Base-by-base conservation (phyloP, 2,329 filamentous ascomycete species). In the Emergomyces orientalis region DNA sequence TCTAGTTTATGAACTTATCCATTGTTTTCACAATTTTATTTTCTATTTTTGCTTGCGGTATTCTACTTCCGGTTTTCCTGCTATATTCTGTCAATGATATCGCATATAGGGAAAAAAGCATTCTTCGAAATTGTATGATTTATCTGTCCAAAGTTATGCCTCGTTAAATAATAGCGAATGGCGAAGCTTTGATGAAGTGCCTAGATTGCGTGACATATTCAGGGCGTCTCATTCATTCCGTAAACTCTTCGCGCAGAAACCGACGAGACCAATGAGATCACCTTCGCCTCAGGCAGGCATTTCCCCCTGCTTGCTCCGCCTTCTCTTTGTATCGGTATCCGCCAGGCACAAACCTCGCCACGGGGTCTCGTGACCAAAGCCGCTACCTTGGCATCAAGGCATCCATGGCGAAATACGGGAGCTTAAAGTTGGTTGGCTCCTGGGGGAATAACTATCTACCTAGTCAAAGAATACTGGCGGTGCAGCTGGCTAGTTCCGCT, bases 311-410 rank as follows among this genome's bases (percentile, higher is more conserved):
- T 27, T n/a, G 37, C 56, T 43, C 39, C 13, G 56, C n/a, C 37
- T 27, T 45, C 39, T 32, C 3, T 27, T 14, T 27, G 11, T 30
- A 19, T n/a, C n/a, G 22, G 25, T 5, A 7, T 25, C 32, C n/a
- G 55, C 22, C 56, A 43, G 56, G 37, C 56, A 58, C 39, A 37
- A 58, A 58, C 37, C 37, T 58, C 56, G 37, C 56, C 56, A 57
- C n/a, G n/a, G 9, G 27, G 13, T 54, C 49, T 54, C 49, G 49
- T 30, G 49, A 54, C 39, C 25, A 8, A 6, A 30, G n/a, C 22
- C 34, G 49, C 49, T 30, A 17, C 30, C 8, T 55, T 25, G 47
- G 47, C 22, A 52, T 14, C 37, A 13, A 25, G 52, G 9, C 8
- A 47, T 58, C 56, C 56, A 58, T 39, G 37, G 56, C 19, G 37